These are phyloP conservation scores for Boletellus emodensis DNA, from an alignment of 768 basidiomycete species.

Conservation along the genomic window DNA sequence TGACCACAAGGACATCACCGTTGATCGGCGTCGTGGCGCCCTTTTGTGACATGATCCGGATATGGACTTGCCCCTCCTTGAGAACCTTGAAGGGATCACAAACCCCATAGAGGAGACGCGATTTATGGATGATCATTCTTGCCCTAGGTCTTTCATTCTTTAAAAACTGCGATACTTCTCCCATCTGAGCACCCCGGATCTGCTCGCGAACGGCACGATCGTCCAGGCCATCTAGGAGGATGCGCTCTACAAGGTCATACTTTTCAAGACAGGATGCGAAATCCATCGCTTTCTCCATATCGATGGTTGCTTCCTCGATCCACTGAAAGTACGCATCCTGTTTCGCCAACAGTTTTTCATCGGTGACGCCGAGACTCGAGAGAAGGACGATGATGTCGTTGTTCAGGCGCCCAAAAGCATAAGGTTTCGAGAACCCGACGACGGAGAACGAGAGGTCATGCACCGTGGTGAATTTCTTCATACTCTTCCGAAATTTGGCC, in stretches of 20 bases:
- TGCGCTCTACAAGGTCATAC: constrained; percentile 46
- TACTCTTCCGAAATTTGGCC: constrained; percentile 61
- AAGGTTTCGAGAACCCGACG: constrained; percentile 60
- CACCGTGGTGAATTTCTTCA: constrained; percentile 64
- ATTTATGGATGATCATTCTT: constrained; percentile 59
- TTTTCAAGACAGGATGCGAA: constrained; percentile 51
- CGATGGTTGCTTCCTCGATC: constrained; percentile 47
- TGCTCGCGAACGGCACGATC: constrained; percentile 36
- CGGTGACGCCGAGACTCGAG: constrained; percentile 56
- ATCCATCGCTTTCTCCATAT: constrained; percentile 50
- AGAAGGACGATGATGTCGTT: constrained; percentile 67
- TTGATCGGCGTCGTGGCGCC: constrained; percentile 55
- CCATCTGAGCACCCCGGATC: constrained; percentile 43
- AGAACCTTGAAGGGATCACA: constrained; percentile 64
- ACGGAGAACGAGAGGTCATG: constrained; percentile 61
- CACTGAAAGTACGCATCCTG: constrained; percentile 58
- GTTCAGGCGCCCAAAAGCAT: constrained; percentile 62
- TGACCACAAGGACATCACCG: constrained; percentile 58
- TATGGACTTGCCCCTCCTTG: constrained; percentile 60
- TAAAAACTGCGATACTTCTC: constrained; percentile 48
- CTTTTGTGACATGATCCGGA: constrained; percentile 51
- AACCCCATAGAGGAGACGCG: constrained; percentile 60
- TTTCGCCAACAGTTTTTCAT: constrained; percentile 50
- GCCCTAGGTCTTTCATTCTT: constrained; percentile 53
- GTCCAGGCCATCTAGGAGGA: constrained; percentile 55